Conservation (phyloP, 2,329 filamentous ascomycete genomes). For the Colletotrichum lini region DNA sequence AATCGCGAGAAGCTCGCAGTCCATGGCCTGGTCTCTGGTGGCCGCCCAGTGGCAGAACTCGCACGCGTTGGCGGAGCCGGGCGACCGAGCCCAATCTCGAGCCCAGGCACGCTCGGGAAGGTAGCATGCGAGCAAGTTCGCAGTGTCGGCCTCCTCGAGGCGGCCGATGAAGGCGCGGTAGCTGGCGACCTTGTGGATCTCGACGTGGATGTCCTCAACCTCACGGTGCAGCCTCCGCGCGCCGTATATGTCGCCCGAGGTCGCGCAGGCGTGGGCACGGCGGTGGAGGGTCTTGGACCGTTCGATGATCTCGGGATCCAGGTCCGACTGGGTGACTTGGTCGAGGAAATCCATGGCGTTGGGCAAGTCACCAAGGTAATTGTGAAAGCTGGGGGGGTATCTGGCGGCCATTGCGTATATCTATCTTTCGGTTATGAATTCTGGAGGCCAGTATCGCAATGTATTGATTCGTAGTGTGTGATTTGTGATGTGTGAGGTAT, state of each 20-base stretch:
- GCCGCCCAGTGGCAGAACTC: background rate
- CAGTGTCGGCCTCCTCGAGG: background rate
- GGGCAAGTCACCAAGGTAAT: background rate
- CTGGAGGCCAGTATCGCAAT: background rate
- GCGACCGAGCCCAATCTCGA: background rate
- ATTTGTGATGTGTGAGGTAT: background rate
- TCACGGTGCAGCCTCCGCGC: background rate
- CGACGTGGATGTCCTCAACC: background rate
- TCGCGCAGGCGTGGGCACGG: background rate
- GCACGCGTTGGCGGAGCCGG: background rate
- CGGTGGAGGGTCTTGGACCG: background rate
- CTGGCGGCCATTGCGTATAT: background rate
- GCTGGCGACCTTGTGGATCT: background rate
- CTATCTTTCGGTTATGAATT: no score
- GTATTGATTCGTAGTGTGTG: background rate
- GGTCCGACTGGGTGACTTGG: background rate
- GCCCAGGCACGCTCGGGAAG: background rate
- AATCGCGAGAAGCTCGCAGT: background rate
- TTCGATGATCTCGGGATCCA: background rate
- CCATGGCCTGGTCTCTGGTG: background rate
- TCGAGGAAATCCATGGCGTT: background rate
- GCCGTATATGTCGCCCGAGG: background rate
- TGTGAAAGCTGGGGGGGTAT: background rate
- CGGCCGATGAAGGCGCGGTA: constrained; percentile 5
- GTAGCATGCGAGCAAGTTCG: constrained; percentile 8